These are phyloP conservation scores for Omphalotus guepiniiformis DNA, from an alignment of 768 basidiomycete species.

Conservation along the genomic window DNA sequence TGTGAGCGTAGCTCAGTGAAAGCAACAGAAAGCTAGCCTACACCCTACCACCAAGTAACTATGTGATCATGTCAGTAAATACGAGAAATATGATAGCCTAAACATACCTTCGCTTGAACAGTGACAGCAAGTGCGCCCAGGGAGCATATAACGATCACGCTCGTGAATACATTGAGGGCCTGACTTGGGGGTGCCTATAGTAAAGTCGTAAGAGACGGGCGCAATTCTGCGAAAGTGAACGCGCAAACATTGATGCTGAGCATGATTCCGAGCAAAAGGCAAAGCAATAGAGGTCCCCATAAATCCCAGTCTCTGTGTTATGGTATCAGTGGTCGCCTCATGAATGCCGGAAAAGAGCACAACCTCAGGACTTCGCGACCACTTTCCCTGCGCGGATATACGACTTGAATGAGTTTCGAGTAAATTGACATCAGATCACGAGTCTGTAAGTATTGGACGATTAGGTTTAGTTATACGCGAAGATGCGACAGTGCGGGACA, in stretches of 20 bases:
- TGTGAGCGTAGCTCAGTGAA: constrained; percentile 5
- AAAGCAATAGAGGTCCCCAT: constrained; percentile 91
- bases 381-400: constrained; percentile 75
- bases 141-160: constrained; percentile 90
- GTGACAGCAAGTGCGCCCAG: constrained; percentile 89
- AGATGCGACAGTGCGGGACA: constrained; percentile 4
- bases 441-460: constrained; percentile 42
- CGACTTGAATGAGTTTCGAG: constrained; percentile 87
- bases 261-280: constrained; percentile 75
- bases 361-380: constrained; percentile 82
- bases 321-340: too few relatives aligned
- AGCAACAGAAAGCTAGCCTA: constrained; percentile 29
- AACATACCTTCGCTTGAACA: constrained; percentile 84
- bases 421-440: constrained; percentile 91
- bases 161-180: constrained; percentile 86
- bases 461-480: constrained; percentile 12
- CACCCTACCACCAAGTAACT: constrained; percentile 85
- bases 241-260: constrained; percentile 78
- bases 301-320: constrained; percentile 87
- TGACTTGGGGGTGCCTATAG: constrained; percentile 77
- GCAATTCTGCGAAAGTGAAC: background rate
- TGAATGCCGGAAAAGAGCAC: constrained; percentile 17
- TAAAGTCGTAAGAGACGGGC: background rate
- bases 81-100: background rate
- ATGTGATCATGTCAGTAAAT: constrained; percentile 3